phyloP scores from a whole-genome alignment of 805 yeast genomes.

The Candida railenensis region DNA sequence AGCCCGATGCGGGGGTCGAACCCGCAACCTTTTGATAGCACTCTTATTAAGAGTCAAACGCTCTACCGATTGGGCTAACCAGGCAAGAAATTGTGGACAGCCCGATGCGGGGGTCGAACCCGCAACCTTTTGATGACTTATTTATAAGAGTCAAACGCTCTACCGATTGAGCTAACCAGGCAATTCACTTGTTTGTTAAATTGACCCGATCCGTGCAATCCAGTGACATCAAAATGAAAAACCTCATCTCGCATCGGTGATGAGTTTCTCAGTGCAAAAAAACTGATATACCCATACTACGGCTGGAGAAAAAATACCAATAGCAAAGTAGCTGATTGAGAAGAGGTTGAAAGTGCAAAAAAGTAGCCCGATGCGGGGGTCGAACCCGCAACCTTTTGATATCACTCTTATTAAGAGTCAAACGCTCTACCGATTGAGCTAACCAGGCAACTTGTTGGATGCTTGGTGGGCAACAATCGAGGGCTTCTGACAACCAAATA shows the following conservation, averaged over 20 bases:
- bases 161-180: slow-evolving; percentile 35
- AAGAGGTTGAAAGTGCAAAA: slow-evolving; percentile 7
- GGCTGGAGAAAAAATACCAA: not conserved
- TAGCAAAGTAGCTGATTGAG: not conserved
- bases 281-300: not conserved
- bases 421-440: slow-evolving; percentile 36
- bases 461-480: too few species aligned
- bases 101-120: slow-evolving; percentile 36
- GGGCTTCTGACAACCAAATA: too few species aligned
- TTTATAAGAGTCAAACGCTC: slow-evolving; percentile 31
- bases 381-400: slow-evolving; percentile 36
- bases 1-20: slow-evolving; percentile 5
- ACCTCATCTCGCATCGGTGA: too few species aligned
- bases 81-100: slow-evolving; percentile 8
- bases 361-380: slow-evolving; percentile 31
- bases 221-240: too few species aligned
- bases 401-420: slow-evolving; percentile 24
- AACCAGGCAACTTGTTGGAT: slow-evolving; percentile 19
- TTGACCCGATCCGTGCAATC: not conserved
- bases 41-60: slow-evolving; percentile 2
- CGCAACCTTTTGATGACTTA: slow-evolving; percentile 31
- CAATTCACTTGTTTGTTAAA: slow-evolving; percentile 6
- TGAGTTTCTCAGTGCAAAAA: too few species aligned
- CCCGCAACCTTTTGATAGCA: slow-evolving; percentile 3
- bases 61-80: slow-evolving; percentile 5